Conservation (phyloP, 768 basidiomycete species). For the Trametes cinnabarina region DNA sequence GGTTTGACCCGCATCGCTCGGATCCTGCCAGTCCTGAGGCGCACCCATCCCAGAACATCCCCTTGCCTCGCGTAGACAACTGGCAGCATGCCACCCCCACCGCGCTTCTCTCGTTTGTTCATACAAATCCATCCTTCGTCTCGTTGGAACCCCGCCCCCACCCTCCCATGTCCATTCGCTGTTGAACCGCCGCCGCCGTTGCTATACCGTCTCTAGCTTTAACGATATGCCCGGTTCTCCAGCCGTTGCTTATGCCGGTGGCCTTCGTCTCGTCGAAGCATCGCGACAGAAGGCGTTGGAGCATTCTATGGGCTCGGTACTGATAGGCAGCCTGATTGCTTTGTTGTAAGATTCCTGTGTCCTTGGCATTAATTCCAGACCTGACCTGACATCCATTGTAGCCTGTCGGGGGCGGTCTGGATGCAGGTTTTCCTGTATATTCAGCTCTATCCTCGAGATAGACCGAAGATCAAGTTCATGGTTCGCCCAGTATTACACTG, state of each 20-base stretch:
- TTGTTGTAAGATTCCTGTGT: slow-evolving; percentile 4
- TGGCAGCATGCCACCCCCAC: not conserved
- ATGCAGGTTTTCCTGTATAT: slow-evolving; percentile 20
- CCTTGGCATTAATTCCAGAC: too few species aligned
- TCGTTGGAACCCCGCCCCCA: not conserved
- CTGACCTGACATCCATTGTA: not conserved
- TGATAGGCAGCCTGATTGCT: slow-evolving; percentile 12
- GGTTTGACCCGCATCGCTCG: slow-evolving; percentile 1
- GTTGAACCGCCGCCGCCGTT: not conserved
- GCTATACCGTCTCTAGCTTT: not conserved
- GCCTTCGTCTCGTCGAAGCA: not conserved
- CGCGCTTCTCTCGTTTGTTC: not conserved
- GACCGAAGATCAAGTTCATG: slow-evolving; percentile 11
- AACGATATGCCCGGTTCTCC: not conserved
- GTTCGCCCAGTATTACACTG: not conserved
- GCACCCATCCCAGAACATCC: not conserved
- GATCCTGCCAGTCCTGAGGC: not conserved
- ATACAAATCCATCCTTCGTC: not conserved
- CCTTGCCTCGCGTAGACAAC: not conserved
- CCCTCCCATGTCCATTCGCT: not conserved
- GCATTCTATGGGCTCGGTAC: slow-evolving; percentile 16
- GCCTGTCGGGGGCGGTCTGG: slow-evolving; percentile 16
- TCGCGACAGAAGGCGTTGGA: slow-evolving; percentile 6
- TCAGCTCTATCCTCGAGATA: slow-evolving; percentile 14
- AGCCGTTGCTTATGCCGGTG: not conserved